Conservation (phyloP, 1,284 basidiomycete genomes). For the Anthracocystis setariae region DNA sequence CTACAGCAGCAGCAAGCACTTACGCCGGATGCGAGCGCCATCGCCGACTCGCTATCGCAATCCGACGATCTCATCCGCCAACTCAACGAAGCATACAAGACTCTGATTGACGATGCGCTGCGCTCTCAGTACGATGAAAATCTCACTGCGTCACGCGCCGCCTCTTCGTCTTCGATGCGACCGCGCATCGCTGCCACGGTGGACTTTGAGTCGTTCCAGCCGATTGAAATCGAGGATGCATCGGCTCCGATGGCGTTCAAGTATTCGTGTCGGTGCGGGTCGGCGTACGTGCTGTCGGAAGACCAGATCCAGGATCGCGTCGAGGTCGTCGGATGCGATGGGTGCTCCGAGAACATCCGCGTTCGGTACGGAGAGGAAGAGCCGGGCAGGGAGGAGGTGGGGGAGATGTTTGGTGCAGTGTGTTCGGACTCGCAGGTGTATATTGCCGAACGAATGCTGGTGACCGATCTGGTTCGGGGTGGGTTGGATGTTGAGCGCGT, state of each 20-base stretch:
- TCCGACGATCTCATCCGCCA: slow-evolving; percentile 31
- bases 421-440: slow-evolving; percentile 50
- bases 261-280: slow-evolving; percentile 38
- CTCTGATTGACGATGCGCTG: slow-evolving; percentile 23
- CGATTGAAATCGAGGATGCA: neutral
- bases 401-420: slow-evolving; percentile 23
- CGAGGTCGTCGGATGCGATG: slow-evolving; percentile 36
- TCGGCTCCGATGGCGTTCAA: slow-evolving; percentile 13
- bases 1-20: slow-evolving; percentile 24
- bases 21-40: slow-evolving; percentile 1
- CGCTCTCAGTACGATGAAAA: slow-evolving; percentile 28
- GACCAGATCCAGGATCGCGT: slow-evolving; percentile 23
- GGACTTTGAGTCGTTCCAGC: slow-evolving; percentile 38
- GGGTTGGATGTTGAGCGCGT: slow-evolving; percentile 15
- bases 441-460: slow-evolving; percentile 41
- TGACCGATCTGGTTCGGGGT: slow-evolving; percentile 21
- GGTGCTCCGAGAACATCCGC: slow-evolving; percentile 42
- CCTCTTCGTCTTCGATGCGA: slow-evolving; percentile 2
- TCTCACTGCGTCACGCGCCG: slow-evolving; percentile 14
- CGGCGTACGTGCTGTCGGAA: slow-evolving; percentile 18
- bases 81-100: slow-evolving; percentile 40
- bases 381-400: slow-evolving; percentile 8
- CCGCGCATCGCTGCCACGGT: slow-evolving; percentile 31
- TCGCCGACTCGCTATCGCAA: slow-evolving; percentile 10
- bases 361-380: slow-evolving; percentile 28